phyloP scores from a whole-genome alignment of 2,329 filamentous ascomycete species.

The Verticillium longisporum region DNA sequence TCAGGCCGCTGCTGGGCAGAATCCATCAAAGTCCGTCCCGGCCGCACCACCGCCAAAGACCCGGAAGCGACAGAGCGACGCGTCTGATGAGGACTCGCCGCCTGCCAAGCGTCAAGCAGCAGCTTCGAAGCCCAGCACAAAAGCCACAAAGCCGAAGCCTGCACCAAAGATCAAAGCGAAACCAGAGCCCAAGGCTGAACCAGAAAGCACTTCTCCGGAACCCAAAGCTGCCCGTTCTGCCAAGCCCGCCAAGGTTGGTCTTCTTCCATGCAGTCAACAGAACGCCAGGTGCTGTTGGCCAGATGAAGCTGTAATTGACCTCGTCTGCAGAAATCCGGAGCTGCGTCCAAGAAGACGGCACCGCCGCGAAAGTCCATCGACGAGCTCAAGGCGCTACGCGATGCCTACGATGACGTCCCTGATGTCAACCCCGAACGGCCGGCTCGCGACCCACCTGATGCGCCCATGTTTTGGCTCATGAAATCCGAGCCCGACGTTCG shows the following conservation, averaged over 20 bases:
- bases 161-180: neutral
- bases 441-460: slow-evolving; percentile 22
- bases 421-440: slow-evolving; percentile 29
- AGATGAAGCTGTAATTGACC: neutral
- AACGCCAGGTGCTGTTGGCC: too few relatives aligned
- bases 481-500: slow-evolving; percentile 86
- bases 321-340: neutral
- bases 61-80: neutral
- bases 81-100: neutral
- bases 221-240: neutral
- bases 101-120: neutral
- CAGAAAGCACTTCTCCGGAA: neutral
- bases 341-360: neutral
- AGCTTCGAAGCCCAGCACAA: neutral
- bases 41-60: neutral
- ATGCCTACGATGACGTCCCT: slow-evolving; percentile 17
- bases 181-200: neutral
- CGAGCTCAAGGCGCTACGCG: slow-evolving; percentile 7
- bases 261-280: neutral
- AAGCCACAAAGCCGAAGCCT: neutral
- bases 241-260: neutral
- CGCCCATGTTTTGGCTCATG: slow-evolving; percentile 66
- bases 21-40: neutral
- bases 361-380: neutral
- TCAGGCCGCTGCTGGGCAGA: neutral